Base-by-base conservation (phyloP, 2,329 filamentous ascomycete genomes). In the Calonectria leucothoes region DNA sequence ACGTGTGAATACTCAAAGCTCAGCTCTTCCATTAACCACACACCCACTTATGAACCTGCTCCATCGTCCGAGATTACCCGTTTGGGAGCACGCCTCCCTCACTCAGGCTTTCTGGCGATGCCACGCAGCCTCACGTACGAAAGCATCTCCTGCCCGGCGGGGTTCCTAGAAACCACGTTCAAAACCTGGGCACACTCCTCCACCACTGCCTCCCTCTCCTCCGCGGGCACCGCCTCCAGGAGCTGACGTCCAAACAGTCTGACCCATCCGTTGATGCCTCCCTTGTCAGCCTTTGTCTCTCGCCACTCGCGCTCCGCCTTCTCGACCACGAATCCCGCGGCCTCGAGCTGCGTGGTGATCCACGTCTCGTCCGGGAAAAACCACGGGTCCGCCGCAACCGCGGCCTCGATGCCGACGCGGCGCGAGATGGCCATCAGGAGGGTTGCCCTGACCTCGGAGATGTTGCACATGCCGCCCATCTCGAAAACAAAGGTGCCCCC, bases 381-480 rank as follows among this genome's bases (percentile, higher is more conserved):
- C 93, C 93, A 95, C 6, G 93, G 93, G 74, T 89, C 89, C 0
- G 85, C 86, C 17, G 86, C 87, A 25, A 85, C 74, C 0, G 90
- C 89, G 12, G 84, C 82, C n/a, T 84, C 78, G 2, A 92, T 76
- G 0, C 89, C 85, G 0, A 91, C 81, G 1, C 90, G 88, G 1
- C 88, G 86, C 20, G 86, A 82, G 1, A 93, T 84, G 2, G 88
- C 88, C 20, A 86, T 85, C 5, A 92, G 83, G 10, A 94, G 84
- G 2, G 91, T 90, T 0, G 89, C 86, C 33, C 90, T 87, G 76
- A 93, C 88, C 82, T 94, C 93, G 1, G 87, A 85, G 1, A 93
- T 88, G 82, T 94, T 94, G 25, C 93, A 93, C 64, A 92, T 88
- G 0, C 93, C 93, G 66, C 93, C 93, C 91, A 93, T 93, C 82